Evolutionary conservation across 1,284 basidiomycete genomes (phyloP).

Genomic region (Xerocomus nothofagi): DNA sequence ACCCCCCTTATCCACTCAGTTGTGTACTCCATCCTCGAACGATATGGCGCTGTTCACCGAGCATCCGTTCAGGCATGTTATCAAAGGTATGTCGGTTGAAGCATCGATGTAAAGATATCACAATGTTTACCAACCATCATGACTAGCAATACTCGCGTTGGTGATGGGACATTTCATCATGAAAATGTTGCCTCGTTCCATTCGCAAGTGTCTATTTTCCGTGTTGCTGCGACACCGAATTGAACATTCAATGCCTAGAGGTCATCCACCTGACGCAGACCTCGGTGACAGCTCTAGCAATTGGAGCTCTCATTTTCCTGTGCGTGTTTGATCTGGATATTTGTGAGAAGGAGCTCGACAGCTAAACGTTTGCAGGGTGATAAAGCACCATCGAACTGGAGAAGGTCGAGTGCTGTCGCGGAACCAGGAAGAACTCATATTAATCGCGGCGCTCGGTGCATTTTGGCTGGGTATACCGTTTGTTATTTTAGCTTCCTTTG

Average conservation of each 20-base stretch:
- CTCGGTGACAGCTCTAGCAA: constrained; percentile 65
- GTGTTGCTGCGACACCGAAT: constrained; percentile 4
- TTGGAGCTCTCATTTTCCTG: constrained; percentile 63
- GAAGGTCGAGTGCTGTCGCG: constrained; percentile 58
- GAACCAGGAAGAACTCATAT: constrained; percentile 66
- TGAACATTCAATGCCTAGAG: constrained; percentile 42
- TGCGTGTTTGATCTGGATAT: constrained; percentile 37
- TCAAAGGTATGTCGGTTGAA: constrained; percentile 28
- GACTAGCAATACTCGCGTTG: constrained; percentile 31
- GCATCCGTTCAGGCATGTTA: constrained; percentile 34
- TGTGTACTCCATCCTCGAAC: constrained; percentile 15
- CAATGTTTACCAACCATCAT: constrained; percentile 16
- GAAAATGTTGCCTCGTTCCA: constrained; percentile 40
- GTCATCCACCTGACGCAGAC: constrained; percentile 69
- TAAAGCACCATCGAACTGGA: constrained; percentile 62
- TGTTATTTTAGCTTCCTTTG: neutral
- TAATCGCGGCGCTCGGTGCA: constrained; percentile 67
- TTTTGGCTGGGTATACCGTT: constrained; percentile 66
- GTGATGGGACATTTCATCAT: constrained; percentile 36
- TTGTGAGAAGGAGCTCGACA: neutral
- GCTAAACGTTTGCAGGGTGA: constrained; percentile 36
- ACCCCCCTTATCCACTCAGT: constrained; percentile 18
- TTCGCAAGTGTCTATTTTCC: constrained; percentile 39
- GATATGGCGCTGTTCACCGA: constrained; percentile 35
- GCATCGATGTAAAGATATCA: neutral